A percentile compares a stretch with the other conserved stretches of the same genome.
Conservation (phyloP, 495 filamentous ascomycete species). For the Talaromyces adpressus region DNA sequence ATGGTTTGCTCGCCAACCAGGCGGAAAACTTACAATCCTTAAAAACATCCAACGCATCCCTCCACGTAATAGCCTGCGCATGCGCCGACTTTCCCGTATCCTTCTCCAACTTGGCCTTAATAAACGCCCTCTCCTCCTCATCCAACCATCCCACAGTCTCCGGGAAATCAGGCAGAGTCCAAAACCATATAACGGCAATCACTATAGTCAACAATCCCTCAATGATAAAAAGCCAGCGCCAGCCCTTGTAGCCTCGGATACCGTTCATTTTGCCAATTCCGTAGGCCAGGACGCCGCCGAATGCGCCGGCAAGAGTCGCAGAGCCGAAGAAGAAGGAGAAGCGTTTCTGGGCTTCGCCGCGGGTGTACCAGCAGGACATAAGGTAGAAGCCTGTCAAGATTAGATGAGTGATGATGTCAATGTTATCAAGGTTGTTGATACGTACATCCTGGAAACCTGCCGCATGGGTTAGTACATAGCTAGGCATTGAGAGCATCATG, state of each 20-base stretch:
- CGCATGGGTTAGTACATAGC: not conserved
- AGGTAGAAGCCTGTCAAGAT: slow-evolving; percentile 61
- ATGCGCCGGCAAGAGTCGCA: slow-evolving; percentile 78
- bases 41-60: slow-evolving; percentile 65
- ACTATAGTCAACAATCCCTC: slow-evolving; percentile 72
- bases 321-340: slow-evolving; percentile 87
- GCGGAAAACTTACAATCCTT: slow-evolving; percentile 52
- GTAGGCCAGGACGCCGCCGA: slow-evolving; percentile 75
- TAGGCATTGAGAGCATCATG: not conserved
- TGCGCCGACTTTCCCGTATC: slow-evolving; percentile 74
- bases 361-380: slow-evolving; percentile 83
- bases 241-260: slow-evolving; percentile 64
- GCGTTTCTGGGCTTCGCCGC: slow-evolving; percentile 78
- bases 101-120: slow-evolving; percentile 63
- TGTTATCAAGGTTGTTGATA: not conserved
- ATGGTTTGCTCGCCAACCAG: not conserved
- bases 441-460: slow-evolving; percentile 57
- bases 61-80: slow-evolving; percentile 53
- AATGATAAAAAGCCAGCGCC: slow-evolving; percentile 74
- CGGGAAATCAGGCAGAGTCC: slow-evolving; percentile 72
- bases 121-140: slow-evolving; percentile 67
- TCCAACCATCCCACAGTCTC: slow-evolving; percentile 54
- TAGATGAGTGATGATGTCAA: not conserved
- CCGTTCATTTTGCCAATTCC: slow-evolving; percentile 72
- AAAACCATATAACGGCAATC: slow-evolving; percentile 68